Evolutionary conservation across 164 flowering plant species (phyloP), one percentile per base, ranked within the genome.

Genomic region (Chimonanthus praecox): DNA sequence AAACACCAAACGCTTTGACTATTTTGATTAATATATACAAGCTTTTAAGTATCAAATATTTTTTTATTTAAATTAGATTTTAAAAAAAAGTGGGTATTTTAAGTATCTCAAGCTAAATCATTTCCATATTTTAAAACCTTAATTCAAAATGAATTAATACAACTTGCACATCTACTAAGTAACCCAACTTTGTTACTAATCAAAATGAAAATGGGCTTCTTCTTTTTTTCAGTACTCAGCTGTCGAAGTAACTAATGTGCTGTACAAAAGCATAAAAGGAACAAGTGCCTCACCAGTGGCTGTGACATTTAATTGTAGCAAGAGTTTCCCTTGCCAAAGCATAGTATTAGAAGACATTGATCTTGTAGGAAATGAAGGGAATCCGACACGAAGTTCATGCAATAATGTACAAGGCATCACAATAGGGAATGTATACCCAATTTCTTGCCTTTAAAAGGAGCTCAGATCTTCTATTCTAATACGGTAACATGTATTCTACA

Each of bases 231-330:
- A 80, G 88, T 16, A n/a, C 3, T 81, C 83, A 10, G 86, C 88
- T 4, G 87, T 87, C 15, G 79, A 85, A 83, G 76, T 87, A 33
- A 80, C 72, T 47, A 71, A 85, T 60, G 82, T 85, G 58, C 9
- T 78, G 49, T 85, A 76, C 78, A 67, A 78, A 58, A 80, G 83
- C 70, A 80, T 87, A 45, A 84, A 47, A 69, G 88, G 87, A 71
- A 84, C 90, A 62, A 85, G 86, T 73, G 81, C 84, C 10, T 69
- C 86, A 6, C 68, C 71, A 3, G 76, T 74, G 6, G 90, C 87
- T 4, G 66, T 87, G 58, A 72, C 62, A 16, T 79, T 87, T 16
- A 80, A 82, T 49, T 87, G 88, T 80, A 84, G 87, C 70, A 65
- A 79, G 48, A 80, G 54, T 58, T 49, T 54, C 50, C 87, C 87